Evolutionary conservation across 1,139 yeast genomes (phyloP).

Genomic region (Blastobotrys capitulatus): DNA sequence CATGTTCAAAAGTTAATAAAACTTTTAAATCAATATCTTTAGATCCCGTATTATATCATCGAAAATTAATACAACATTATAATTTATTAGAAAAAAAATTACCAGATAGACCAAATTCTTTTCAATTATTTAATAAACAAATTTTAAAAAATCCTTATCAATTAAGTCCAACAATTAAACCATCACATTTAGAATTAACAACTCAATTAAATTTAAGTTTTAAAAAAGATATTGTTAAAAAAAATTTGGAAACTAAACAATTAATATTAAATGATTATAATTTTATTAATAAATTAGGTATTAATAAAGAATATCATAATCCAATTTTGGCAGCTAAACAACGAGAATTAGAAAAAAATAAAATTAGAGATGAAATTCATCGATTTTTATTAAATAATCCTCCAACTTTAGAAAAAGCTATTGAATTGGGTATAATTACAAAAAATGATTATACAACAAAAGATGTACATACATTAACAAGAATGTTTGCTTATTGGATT

Average conservation of each 20-base stretch:
- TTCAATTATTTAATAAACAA: conserved; percentile 21
- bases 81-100: conserved; percentile 18
- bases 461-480: conserved; percentile 23
- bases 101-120: neutral
- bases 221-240: conserved; percentile 22
- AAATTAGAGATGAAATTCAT: conserved; percentile 20
- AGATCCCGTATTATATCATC: conserved; percentile 16
- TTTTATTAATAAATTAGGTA: conserved; percentile 18
- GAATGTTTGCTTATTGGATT: conserved; percentile 25
- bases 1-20: neutral
- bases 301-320: neutral
- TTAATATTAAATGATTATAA: conserved; percentile 17
- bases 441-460: conserved; percentile 10
- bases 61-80: neutral
- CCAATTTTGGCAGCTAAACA: conserved; percentile 12
- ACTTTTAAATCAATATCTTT: neutral
- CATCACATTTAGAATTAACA: conserved; percentile 21
- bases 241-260: conserved; percentile 20
- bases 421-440: conserved; percentile 17
- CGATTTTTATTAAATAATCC: conserved; percentile 22
- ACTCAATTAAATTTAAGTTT: conserved; percentile 23
- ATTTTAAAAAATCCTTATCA: conserved; percentile 24
- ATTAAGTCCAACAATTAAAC: conserved; percentile 26
- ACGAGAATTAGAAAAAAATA: conserved; percentile 22
- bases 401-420: conserved; percentile 24